Conservation (phyloP, 1,284 basidiomycete species). For the Sporisorium graminicola region DNA sequence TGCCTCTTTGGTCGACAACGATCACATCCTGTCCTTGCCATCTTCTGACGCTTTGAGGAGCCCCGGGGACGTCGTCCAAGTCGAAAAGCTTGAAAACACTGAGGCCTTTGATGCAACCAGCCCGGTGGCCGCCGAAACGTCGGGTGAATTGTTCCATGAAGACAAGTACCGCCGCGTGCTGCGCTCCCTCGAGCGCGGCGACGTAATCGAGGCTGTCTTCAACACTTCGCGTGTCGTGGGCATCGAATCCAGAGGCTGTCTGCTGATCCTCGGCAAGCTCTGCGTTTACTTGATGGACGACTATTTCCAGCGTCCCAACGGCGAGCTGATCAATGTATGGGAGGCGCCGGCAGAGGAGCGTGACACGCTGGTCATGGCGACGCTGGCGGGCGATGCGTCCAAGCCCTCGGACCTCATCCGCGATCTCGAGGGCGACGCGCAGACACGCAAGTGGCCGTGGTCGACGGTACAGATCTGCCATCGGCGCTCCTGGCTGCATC, state of each 20-base stretch:
- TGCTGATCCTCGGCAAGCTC: conserved; percentile 85
- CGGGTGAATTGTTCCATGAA: conserved; percentile 43
- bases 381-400: conserved; percentile 74
- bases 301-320: conserved; percentile 85
- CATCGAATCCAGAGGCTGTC: conserved; percentile 76
- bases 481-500: conserved; percentile 62
- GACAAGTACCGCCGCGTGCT: conserved; percentile 77
- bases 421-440: conserved; percentile 45
- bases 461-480: conserved; percentile 39
- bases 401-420: conserved; percentile 69
- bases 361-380: conserved; percentile 74
- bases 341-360: conserved; percentile 83
- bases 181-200: conserved; percentile 81
- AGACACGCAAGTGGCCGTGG: conserved; percentile 64
- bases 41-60: background rate
- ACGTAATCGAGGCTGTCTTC: conserved; percentile 87
- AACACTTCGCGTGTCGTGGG: conserved; percentile 64
- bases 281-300: conserved; percentile 93
- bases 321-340: conserved; percentile 88
- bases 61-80: background rate
- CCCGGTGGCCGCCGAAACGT: conserved; percentile 12
- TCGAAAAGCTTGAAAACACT: background rate
- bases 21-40: conserved; percentile 1
- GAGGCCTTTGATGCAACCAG: conserved; percentile 4
- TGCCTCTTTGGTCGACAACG: conserved; percentile 3